Evolutionary conservation across 2,329 filamentous ascomycete species (phyloP), one percentile per base, ranked within the genome.

Genomic region (Colletotrichum sublineola): DNA sequence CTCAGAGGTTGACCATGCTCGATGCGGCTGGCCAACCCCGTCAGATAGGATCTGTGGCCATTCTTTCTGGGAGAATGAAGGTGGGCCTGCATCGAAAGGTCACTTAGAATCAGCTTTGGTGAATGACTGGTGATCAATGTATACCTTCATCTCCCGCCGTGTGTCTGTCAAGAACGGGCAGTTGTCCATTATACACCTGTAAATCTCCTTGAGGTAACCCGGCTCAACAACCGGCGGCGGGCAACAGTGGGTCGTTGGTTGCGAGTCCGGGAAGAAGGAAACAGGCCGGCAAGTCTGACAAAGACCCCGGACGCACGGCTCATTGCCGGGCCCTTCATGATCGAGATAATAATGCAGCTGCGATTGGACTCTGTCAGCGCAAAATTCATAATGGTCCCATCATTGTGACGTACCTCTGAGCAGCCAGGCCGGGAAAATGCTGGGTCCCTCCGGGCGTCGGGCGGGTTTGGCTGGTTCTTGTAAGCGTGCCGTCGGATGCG

Each of bases 291-390:
- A 73, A 20, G 42, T 66, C 12, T 67, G 61, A 57, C 73, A 74
- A 38, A 73, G 64, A 11, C 66, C 73, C 44, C 73, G 66, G 33
- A 73, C 66, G 58, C 73, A 74, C n/a, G 73, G 73, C 53, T 70
- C 65, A 24, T 60, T 61, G 20, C 61, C 70, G 14, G 69, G 58
- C 11, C 60, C 64, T 50, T 74, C 72, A 50, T 74, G 72, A 24
- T 72, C 72, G 48, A 74, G 73, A 20, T 73, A 74, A 61, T 72
- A 74, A 29, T 71, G 68, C 12, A 73, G 62, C 71, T 73, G 31
- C 38, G 63, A 15, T 58, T 44, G 44, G 24, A 31, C 5, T 50
- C n/a, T 63, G 71, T 73, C 36, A 72, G 60, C 38, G 53, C 50
- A 44, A 31, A 36, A n/a, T 18, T 57, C 29, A 56, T 48, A 24